phyloP scores from a whole-genome alignment of 495 filamentous ascomycete genomes.

The Podospora pseudopauciseta region DNA sequence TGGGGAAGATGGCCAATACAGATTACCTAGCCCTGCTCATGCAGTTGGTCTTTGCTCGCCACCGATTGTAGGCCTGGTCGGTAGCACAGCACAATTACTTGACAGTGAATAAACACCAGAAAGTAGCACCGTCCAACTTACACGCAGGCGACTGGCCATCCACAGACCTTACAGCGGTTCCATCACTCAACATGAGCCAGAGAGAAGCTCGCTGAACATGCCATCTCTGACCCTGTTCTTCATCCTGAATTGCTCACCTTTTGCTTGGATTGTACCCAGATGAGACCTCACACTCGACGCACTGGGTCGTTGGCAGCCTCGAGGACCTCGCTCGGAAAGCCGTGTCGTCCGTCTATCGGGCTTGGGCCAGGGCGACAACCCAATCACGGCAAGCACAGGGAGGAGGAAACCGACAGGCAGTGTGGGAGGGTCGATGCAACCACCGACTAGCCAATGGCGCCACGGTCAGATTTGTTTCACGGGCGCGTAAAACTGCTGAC shows the following conservation, averaged over 20 bases:
- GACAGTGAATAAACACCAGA: not conserved
- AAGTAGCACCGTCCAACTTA: slow-evolving; percentile 1
- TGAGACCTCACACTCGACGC: not conserved
- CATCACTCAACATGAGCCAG: not conserved
- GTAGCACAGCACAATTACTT: slow-evolving; percentile 15
- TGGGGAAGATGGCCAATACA: slow-evolving; percentile 6
- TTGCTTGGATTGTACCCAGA: not conserved
- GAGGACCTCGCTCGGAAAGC: not conserved
- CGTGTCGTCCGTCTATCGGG: not conserved
- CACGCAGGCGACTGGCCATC: not conserved
- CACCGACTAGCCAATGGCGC: slow-evolving; percentile 12
- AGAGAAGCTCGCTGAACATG: not conserved
- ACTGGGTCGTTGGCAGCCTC: slow-evolving; percentile 9
- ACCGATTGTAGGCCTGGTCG: slow-evolving; percentile 13
- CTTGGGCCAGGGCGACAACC: slow-evolving; percentile 4
- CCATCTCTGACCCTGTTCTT: not conserved
- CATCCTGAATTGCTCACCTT: not conserved
- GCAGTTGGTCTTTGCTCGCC: slow-evolving; percentile 23
- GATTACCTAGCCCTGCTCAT: slow-evolving; percentile 4
- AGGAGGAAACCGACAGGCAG: slow-evolving; percentile 1
- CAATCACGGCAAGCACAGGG: slow-evolving; percentile 14
- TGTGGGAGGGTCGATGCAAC: slow-evolving; percentile 8
- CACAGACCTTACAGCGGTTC: not conserved
- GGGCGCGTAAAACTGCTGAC: slow-evolving; percentile 25
- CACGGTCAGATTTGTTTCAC: slow-evolving; percentile 23